Evolutionary conservation across 176 grass and related monocot genomes (phyloP).

Genomic region (Carex scoparia): DNA sequence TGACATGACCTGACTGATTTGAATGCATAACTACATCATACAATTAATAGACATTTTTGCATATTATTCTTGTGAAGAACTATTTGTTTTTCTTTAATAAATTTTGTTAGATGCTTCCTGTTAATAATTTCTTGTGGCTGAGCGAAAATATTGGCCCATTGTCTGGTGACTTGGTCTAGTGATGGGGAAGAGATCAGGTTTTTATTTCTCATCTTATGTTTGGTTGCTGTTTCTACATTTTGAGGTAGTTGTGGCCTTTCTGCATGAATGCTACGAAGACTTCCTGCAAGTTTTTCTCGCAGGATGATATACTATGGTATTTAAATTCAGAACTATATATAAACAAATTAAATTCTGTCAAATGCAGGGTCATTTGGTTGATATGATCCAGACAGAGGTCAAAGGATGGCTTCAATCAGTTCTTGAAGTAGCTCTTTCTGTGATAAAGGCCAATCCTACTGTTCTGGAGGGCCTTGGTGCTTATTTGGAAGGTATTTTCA

Average conservation of each 20-base stretch:
- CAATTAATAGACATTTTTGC: background rate
- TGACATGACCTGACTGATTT: background rate
- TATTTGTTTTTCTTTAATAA: background rate
- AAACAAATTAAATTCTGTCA: slow-evolving; percentile 28
- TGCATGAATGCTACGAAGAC: background rate
- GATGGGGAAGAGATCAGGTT: slow-evolving; percentile 96
- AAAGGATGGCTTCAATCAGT: slow-evolving; percentile 78
- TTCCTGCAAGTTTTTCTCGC: background rate
- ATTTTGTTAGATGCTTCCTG: background rate
- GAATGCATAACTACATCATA: background rate
- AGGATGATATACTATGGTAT: background rate
- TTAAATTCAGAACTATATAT: slow-evolving; percentile 1
- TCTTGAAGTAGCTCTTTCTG: slow-evolving; percentile 93
- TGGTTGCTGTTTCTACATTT: slow-evolving; percentile 17
- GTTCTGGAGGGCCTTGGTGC: slow-evolving; percentile 94
- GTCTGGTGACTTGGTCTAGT: slow-evolving; percentile 73
- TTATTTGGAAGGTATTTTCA: slow-evolving; percentile 78
- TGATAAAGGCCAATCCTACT: slow-evolving; percentile 74
- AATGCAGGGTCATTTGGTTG: slow-evolving; percentile 74
- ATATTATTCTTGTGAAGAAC: background rate
- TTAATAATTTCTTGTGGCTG: slow-evolving; percentile 43
- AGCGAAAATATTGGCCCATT: slow-evolving; percentile 77
- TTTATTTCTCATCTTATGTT: slow-evolving; percentile 12
- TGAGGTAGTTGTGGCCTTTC: background rate
- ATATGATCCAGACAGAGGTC: slow-evolving; percentile 89